Percentiles rank a stretch among this genome's conserved stretches.
phyloP scores from a whole-genome alignment of 2,329 filamentous ascomycete genomes.

The Rutstroemia sp. region DNA sequence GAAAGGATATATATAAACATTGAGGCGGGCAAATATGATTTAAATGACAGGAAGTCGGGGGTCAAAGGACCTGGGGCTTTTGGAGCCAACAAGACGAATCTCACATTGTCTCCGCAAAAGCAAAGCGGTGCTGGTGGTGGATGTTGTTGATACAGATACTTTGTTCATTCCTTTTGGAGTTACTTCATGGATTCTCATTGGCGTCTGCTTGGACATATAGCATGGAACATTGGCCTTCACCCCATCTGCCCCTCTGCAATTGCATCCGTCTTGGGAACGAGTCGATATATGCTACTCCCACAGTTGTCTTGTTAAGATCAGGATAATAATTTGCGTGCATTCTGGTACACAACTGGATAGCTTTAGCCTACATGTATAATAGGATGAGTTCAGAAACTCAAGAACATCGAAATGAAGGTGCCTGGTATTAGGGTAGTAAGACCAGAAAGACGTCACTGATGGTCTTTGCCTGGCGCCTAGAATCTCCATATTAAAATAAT shows the following conservation, averaged over 20 bases:
- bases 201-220: not conserved
- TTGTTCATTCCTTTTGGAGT: too few species aligned
- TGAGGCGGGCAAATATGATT: slow-evolving; percentile 80
- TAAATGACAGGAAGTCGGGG: slow-evolving; percentile 86
- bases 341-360: slow-evolving; percentile 2
- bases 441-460: not conserved
- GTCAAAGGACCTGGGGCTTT: slow-evolving; percentile 66
- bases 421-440: slow-evolving; percentile 1
- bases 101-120: slow-evolving; percentile 35
- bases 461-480: not conserved
- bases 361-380: not conserved
- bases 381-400: not conserved
- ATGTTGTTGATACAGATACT: slow-evolving; percentile 18
- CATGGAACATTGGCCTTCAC: too few species aligned
- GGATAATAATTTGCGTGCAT: not conserved
- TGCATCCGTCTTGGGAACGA: too few species aligned
- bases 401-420: not conserved
- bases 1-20: slow-evolving; percentile 97
- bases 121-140: slow-evolving; percentile 20
- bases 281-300: too few species aligned
- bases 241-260: too few species aligned
- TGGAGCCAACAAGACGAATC: slow-evolving; percentile 32
- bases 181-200: too few species aligned
- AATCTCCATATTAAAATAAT: not conserved
- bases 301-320: not conserved